Evolutionary conservation across 306 rosid species (phyloP).

Genomic region (Abrus precatorius): DNA sequence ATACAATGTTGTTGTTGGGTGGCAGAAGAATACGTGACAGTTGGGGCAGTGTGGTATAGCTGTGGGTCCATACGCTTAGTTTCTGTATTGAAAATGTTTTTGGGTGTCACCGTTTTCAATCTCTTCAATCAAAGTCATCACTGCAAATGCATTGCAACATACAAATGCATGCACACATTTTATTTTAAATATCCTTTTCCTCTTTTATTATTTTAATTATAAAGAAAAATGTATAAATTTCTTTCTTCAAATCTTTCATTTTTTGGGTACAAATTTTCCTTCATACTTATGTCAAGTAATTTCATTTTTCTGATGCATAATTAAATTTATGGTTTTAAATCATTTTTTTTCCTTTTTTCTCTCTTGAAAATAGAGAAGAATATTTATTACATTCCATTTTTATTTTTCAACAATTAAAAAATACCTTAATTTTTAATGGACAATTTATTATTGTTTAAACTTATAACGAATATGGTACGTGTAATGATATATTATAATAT

Average conservation of each 20-base stretch:
- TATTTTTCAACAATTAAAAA: background rate
- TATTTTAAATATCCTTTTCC: too few relatives aligned
- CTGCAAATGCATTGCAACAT: background rate
- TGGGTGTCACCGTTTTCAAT: constrained; percentile 20
- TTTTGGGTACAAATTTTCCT: background rate
- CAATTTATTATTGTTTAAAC: too few relatives aligned
- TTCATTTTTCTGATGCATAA: background rate
- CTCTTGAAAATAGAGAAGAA: background rate
- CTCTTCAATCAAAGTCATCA: constrained; percentile 17
- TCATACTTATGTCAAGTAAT: background rate
- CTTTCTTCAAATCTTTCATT: background rate
- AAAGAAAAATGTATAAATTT: too few relatives aligned
- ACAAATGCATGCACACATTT: background rate
- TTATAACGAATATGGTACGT: too few relatives aligned
- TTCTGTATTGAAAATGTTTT: constrained; percentile 8
- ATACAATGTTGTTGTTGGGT: constrained; percentile 56
- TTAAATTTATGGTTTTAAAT: background rate
- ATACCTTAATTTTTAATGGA: background rate
- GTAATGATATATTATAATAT: too few relatives aligned
- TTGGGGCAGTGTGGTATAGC: constrained; percentile 53
- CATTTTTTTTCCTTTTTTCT: background rate
- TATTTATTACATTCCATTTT: background rate
- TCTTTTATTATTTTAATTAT: too few relatives aligned
- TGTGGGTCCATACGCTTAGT: constrained; percentile 37
- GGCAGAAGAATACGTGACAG: constrained; percentile 70